A percentile compares a stretch with the other conserved stretches of the same genome.
Conservation (phyloP, 2,329 filamentous ascomycete genomes). For the Colletotrichum shisoi region DNA sequence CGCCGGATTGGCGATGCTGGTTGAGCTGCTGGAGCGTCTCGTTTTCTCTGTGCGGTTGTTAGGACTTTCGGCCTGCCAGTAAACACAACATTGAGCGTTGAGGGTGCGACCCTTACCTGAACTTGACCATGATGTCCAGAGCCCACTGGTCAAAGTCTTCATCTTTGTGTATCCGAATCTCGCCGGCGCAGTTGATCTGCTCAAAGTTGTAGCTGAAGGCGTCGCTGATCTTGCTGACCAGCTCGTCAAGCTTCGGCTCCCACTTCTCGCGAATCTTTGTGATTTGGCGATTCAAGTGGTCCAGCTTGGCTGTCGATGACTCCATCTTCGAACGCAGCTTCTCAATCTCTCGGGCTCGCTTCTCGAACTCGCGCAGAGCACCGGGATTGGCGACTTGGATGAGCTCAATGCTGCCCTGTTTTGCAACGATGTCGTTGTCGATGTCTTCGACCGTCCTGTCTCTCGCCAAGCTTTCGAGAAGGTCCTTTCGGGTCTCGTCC, state of each 20-base stretch:
- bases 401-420: constrained; percentile 78
- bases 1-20: constrained; percentile 92
- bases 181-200: constrained; percentile 91
- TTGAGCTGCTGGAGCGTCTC: constrained; percentile 86
- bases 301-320: constrained; percentile 62
- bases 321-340: constrained; percentile 66
- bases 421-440: constrained; percentile 75
- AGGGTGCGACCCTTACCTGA: constrained; percentile 68
- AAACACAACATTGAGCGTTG: background rate
- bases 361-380: constrained; percentile 79
- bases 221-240: constrained; percentile 83
- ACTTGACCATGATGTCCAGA: constrained; percentile 92
- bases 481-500: constrained; percentile 50
- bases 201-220: constrained; percentile 94
- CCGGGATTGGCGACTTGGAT: constrained; percentile 80
- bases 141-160: constrained; percentile 95
- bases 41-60: constrained; percentile 65
- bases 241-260: constrained; percentile 82
- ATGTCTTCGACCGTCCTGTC: constrained; percentile 69
- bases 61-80: background rate
- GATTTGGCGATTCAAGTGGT: constrained; percentile 66
- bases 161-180: constrained; percentile 87
- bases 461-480: constrained; percentile 55
- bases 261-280: constrained; percentile 72
- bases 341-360: constrained; percentile 74